Conservation (phyloP, 352 stramenopile genomes). For the Phytophthora ohioensis region DNA sequence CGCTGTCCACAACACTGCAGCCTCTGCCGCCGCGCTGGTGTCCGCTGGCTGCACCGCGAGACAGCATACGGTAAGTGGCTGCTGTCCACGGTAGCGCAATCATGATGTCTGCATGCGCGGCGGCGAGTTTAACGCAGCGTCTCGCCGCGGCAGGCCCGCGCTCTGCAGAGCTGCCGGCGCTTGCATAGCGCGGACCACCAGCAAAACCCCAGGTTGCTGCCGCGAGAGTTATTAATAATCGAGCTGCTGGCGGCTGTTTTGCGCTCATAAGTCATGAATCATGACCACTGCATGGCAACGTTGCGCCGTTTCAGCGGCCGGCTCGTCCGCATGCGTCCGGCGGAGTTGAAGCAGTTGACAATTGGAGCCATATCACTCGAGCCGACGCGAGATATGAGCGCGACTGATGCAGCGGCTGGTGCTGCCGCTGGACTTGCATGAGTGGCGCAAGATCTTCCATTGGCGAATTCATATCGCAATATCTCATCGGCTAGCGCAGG, state of each 20-base stretch:
- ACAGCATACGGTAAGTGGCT: not conserved
- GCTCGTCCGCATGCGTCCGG: slow-evolving; percentile 14
- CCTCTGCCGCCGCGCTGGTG: not conserved
- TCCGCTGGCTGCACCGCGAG: not conserved
- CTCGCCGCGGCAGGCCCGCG: slow-evolving; percentile 2
- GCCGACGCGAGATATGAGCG: slow-evolving; percentile 4
- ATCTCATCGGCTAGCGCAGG: slow-evolving; percentile 27
- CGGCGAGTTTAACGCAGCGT: slow-evolving; percentile 20
- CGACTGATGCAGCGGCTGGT: not conserved
- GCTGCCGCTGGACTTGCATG: not conserved
- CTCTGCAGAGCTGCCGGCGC: not conserved
- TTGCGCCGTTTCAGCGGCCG: slow-evolving; percentile 4
- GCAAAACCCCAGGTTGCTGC: slow-evolving; percentile 7
- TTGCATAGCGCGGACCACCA: slow-evolving; percentile 22
- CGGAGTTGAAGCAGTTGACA: slow-evolving; percentile 33
- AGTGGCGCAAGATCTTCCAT: slow-evolving; percentile 14
- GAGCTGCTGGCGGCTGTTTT: slow-evolving; percentile 7
- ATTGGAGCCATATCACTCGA: slow-evolving; percentile 21
- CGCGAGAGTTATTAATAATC: slow-evolving; percentile 1
- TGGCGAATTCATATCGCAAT: slow-evolving; percentile 21
- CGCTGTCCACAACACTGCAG: not conserved
- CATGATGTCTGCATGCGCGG: slow-evolving; percentile 11
- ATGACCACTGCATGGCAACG: not conserved
- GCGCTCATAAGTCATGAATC: not conserved
- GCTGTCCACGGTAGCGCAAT: slow-evolving; percentile 1